These are phyloP conservation scores for Cyberlindnera maritima DNA, from an alignment of 805 yeast genomes.

Conservation along the genomic window DNA sequence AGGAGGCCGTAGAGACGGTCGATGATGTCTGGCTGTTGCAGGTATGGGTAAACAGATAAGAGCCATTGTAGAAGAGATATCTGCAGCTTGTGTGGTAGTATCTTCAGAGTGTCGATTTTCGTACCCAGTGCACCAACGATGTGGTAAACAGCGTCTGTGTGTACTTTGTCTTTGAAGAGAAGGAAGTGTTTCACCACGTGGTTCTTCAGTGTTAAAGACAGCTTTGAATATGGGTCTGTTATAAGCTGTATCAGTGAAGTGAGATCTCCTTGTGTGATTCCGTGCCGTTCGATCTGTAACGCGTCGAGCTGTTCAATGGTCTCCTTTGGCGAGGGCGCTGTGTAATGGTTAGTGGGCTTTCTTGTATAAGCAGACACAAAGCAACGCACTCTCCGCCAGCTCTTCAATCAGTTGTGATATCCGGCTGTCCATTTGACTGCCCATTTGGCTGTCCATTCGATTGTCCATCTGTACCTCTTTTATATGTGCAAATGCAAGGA, in stretches of 20 bases:
- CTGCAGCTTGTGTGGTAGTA: conserved; percentile 27
- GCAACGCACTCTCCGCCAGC: not conserved
- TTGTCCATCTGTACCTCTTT: too few relatives aligned
- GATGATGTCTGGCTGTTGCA: conserved; percentile 20
- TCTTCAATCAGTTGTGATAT: not conserved
- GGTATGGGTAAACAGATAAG: conserved; percentile 28
- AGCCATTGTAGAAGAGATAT: conserved; percentile 33
- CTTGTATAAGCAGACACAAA: too few relatives aligned
- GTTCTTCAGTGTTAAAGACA: conserved; percentile 1
- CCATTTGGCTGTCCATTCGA: too few relatives aligned
- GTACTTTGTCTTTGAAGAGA: conserved; percentile 30
- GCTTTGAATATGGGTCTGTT: conserved; percentile 7
- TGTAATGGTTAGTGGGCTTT: not conserved
- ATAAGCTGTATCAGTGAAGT: conserved; percentile 5
- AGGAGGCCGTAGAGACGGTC: conserved; percentile 27
- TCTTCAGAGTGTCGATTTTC: conserved; percentile 21
- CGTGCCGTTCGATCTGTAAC: conserved; percentile 4
- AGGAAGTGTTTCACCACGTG: conserved; percentile 28
- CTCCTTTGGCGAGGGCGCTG: not conserved
- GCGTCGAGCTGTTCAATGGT: conserved; percentile 3
- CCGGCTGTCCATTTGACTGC: not conserved
- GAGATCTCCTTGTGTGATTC: conserved; percentile 14
- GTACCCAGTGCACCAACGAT: conserved; percentile 33
- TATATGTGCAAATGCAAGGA: too few relatives aligned
- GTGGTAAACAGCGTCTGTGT: conserved; percentile 23